Base-by-base conservation (phyloP, 2,329 filamentous ascomycete species). In the Kalaharituber pfeilii region DNA sequence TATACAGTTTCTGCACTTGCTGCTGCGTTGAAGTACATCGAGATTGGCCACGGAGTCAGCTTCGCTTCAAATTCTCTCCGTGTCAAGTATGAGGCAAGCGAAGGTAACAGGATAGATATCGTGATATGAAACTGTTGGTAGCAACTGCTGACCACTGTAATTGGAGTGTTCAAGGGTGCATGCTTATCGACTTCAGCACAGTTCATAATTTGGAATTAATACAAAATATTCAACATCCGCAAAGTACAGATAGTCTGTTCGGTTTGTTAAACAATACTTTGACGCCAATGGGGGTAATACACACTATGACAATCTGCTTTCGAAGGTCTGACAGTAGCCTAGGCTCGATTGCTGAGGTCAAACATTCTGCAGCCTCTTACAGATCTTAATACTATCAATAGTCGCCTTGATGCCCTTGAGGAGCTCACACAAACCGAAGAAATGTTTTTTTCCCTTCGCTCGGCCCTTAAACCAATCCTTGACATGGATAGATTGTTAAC, bases 111-210 rank as follows among this genome's bases (percentile, higher is more conserved):
- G n/a, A n/a, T n/a, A n/a, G n/a, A n/a, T n/a, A n/a, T n/a, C n/a
- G n/a, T n/a, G n/a, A n/a, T n/a, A n/a, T n/a, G n/a, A n/a, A n/a
- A n/a, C n/a, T n/a, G n/a, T n/a, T n/a, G n/a, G n/a, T n/a, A n/a
- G 4, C 13, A 51, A 25, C 15, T 22, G 50, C 27, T 42, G 13
- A 33, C 56, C 47, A 15, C 44, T 33, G 33, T n/a, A n/a, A 39
- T 30, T 44, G 63, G 83, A 87, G 1, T 87, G 86, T 13, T 0
- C 85, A 94, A 65, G 84, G 89, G 24, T 85, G 86, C 0, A 94
- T 96, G 88, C 86, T 94, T 77, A 93, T 96, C 62, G 89, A 95
- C 63, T 75, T 91, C 2, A 82, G 86, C 0, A 94, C 88, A 0
- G 86, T 95, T 26, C 76, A 81, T 33, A 86, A 86, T 0, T 72